phyloP scores from a whole-genome alignment of 1,139 yeast species.

The Hansenula lynferdii region DNA sequence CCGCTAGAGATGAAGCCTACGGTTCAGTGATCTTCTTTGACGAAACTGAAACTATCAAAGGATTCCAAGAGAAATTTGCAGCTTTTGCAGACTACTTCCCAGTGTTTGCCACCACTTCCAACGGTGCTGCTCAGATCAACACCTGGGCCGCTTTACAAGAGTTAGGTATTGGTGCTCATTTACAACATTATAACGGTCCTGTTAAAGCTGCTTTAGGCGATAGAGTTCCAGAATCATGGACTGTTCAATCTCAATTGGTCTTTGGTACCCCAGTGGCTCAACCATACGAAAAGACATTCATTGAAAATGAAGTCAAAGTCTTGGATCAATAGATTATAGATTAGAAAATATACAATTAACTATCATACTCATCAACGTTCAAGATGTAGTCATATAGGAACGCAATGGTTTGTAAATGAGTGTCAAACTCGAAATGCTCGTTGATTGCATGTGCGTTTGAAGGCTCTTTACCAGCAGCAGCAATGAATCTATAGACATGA shows the following conservation, averaged over 20 bases:
- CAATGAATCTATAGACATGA: conserved; percentile 49
- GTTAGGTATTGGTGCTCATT: conserved; percentile 39
- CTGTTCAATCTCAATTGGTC: conserved; percentile 39
- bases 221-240: conserved; percentile 35
- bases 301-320: conserved; percentile 32
- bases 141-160: conserved; percentile 40
- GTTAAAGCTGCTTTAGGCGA: conserved; percentile 34
- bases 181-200: conserved; percentile 43
- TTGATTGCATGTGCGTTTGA: conserved; percentile 45
- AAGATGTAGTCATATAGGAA: conserved; percentile 47
- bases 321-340: conserved; percentile 13
- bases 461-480: conserved; percentile 28
- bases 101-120: conserved; percentile 37
- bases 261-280: conserved; percentile 35
- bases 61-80: conserved; percentile 35
- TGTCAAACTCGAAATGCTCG: conserved; percentile 42
- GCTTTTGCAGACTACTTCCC: conserved; percentile 37
- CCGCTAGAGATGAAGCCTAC: conserved; percentile 38
- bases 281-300: conserved; percentile 31
- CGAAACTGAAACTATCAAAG: conserved; percentile 32
- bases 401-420: conserved; percentile 46
- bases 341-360: neutral
- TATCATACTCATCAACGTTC: conserved; percentile 22
- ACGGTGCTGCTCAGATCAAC: conserved; percentile 42
- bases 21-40: conserved; percentile 44